Percentiles rank a stretch among this genome's conserved stretches.
Evolutionary conservation across 352 stramenopile species (phyloP).

Genomic region (Phytophthora vignae): DNA sequence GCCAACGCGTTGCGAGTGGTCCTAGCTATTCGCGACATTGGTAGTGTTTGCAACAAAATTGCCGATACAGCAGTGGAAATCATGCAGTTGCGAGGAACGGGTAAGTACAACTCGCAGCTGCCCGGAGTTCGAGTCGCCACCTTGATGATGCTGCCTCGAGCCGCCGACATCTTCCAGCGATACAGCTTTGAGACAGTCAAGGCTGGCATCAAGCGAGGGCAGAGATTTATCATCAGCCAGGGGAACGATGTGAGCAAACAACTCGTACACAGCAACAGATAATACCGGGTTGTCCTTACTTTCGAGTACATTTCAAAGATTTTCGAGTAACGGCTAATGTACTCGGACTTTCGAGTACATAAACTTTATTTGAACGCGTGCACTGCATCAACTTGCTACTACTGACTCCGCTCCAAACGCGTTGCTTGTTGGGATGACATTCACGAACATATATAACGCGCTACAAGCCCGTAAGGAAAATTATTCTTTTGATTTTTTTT

Average conservation of each 20-base stretch:
- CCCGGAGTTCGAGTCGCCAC: conserved; percentile 4
- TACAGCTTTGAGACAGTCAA: conserved; percentile 11
- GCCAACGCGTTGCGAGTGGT: conserved; percentile 12
- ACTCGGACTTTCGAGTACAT: too few relatives aligned
- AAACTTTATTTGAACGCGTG: too few relatives aligned
- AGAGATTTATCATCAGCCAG: too few relatives aligned
- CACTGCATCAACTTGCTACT: too few relatives aligned
- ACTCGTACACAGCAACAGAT: neutral
- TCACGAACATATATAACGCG: too few relatives aligned
- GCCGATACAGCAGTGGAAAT: conserved; percentile 8
- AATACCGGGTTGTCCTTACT: neutral
- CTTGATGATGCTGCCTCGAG: conserved; percentile 11
- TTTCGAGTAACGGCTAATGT: too few relatives aligned
- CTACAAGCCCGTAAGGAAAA: too few relatives aligned
- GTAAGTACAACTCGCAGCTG: conserved; percentile 1
- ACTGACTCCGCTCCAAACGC: too few relatives aligned
- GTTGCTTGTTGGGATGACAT: too few relatives aligned
- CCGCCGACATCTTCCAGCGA: conserved; percentile 8
- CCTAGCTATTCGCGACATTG: conserved; percentile 10
- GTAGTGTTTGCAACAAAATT: conserved; percentile 14
- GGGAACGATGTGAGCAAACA: neutral
- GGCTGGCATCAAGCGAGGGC: too few relatives aligned
- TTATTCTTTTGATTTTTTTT: too few relatives aligned
- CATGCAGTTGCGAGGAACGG: conserved; percentile 2
- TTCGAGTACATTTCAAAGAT: too few relatives aligned